Evolutionary conservation across 2,329 filamentous ascomycete genomes (phyloP), one percentile per base, ranked within the genome.

Genomic region (Aspergillus piperis): DNA sequence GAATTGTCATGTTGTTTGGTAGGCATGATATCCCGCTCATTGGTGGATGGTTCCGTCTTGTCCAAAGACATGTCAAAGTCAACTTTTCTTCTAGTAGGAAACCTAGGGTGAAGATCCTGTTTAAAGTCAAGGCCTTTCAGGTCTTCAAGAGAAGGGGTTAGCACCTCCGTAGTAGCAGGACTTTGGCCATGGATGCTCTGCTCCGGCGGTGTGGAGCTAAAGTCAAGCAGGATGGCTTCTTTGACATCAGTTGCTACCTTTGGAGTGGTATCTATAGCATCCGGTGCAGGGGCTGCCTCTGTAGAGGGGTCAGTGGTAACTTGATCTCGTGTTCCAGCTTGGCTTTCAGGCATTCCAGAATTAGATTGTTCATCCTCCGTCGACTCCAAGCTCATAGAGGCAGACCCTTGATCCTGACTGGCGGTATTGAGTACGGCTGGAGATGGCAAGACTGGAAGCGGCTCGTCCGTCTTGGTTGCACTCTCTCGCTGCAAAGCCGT

Each of bases 81-180:
- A 25, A 36, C 41, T 23, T 48, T 53, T 63, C n/a, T 44, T 44
- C 25, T 44, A 41, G 10, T 30, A 19, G 32, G 54, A n/a, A 50
- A 23, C 19, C 11, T 41, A 10, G 23, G 32, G 13, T 39, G 50
- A 15, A 13, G 19, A 15, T 27, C 32, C 51, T 44, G 48, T 32
- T 13, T 19, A 42, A 70, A 70, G 13, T 67, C 61, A 19, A 72
- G 48, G 2, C 66, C 69, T 59, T 66, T 51, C 25, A 69, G 42
- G 27, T 70, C 68, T 58, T 62, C 49, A 27, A 66, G 30, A 2
- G 62, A 61, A 47, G 66, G 64, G 21, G 62, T 67, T 52, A 55
- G 47, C 39, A 61, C 27, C n/a, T 42, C 8, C 19, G 51, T 25
- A 38, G 51, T 1, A 17, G 15, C 13, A 30, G 23, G 23, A 44